Base-by-base conservation (phyloP, 1,284 basidiomycete genomes). In the Kwoniella shivajii region DNA sequence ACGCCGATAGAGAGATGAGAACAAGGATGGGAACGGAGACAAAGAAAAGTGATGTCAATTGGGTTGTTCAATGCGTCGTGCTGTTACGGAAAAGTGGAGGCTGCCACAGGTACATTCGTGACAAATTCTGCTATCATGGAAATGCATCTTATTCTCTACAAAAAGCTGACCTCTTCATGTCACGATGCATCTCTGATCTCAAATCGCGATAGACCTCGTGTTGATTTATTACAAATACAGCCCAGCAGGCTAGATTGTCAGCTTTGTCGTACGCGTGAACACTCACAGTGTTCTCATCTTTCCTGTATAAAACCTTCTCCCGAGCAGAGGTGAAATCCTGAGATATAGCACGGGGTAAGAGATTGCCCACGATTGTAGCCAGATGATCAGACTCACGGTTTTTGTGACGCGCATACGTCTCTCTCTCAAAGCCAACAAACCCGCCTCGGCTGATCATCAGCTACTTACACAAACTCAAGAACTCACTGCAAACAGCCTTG, bases 341-440 rank as follows among this genome's bases (percentile, higher is more conserved):
- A 14, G n/a, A n/a, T n/a, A 36, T 4, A 20, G 47, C 30, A 7
- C 33, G 33, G 39, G 24, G 38, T 9, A 49, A 50, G 33, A 51
- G 42, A 24, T 46, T n/a, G 33, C 48, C 20, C 31, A 33, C 22
- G 31, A 41, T 29, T 11, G 47, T 30, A n/a, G n/a, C n/a, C n/a
- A n/a, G n/a, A n/a, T n/a, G n/a, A n/a, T n/a, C n/a, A n/a, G 4
- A 69, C 72, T 57, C 29, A 74, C 72, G 16, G 82, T 84, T 80
- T 98, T 98, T 34, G 89, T 97, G 13, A 99, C 95, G 62, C 92
- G 83, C 95, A 99, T 99, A 55, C 96, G 83, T 59, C 96, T 84
- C 79, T 99, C 96, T 66, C 96, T 84, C 63, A 99, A 81, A 4
- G 96, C 96, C 49, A 98, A 82, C 53, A 99, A 78, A 69, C 96